phyloP scores from a whole-genome alignment of 768 basidiomycete species.

The Gloeophyllum trabeum region DNA sequence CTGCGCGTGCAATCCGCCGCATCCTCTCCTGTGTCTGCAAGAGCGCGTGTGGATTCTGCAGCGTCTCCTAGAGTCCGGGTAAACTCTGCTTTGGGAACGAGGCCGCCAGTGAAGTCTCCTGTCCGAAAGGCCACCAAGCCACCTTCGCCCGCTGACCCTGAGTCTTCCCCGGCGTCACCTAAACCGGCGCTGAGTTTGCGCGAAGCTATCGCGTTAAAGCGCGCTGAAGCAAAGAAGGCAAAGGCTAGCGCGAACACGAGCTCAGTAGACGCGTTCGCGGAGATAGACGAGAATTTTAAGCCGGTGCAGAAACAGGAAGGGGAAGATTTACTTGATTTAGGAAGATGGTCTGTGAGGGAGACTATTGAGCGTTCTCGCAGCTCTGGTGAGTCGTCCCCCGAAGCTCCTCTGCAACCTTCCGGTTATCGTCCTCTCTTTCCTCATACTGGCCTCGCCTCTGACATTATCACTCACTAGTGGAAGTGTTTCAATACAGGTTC shows the following conservation, averaged over 20 bases:
- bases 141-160: too few species aligned
- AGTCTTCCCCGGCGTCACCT: neutral
- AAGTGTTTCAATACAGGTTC: constrained; percentile 37
- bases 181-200: neutral
- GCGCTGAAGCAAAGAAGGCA: constrained; percentile 69
- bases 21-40: too few species aligned
- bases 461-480: constrained; percentile 27
- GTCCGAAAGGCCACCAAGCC: too few species aligned
- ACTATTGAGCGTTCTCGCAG: constrained; percentile 69
- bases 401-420: too few species aligned
- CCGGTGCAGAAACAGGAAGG: constrained; percentile 38
- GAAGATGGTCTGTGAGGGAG: constrained; percentile 59
- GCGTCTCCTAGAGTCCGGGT: neutral
- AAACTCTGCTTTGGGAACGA: too few species aligned
- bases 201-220: constrained; percentile 69
- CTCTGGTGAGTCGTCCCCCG: constrained; percentile 70
- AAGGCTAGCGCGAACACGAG: constrained; percentile 12
- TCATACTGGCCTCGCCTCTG: neutral
- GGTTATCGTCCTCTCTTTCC: too few species aligned
- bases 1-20: too few species aligned
- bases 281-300: constrained; percentile 25
- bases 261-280: constrained; percentile 11
- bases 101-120: too few species aligned
- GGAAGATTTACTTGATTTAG: constrained; percentile 40
- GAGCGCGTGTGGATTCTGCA: too few species aligned